Percentiles rank a stretch among this genome's conserved stretches.
These are phyloP conservation scores for Clitoria ternatea DNA, from an alignment of 306 rosid genomes.

Conservation along the genomic window DNA sequence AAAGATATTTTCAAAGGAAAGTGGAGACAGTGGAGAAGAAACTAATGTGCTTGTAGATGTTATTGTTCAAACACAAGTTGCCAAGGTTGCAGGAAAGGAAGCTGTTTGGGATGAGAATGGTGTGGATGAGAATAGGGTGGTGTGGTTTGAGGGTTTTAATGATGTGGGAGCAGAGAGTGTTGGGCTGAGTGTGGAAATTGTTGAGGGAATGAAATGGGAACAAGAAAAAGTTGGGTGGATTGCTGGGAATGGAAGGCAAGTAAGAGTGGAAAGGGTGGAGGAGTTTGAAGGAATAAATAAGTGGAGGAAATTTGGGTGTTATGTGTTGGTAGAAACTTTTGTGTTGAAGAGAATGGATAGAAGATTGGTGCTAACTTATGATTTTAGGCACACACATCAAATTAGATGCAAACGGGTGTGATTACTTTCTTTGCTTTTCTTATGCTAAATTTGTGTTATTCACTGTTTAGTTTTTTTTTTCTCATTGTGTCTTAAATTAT, in stretches of 20 bases:
- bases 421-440: neutral
- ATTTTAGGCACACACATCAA: slow-evolving; percentile 56
- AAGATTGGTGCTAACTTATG: slow-evolving; percentile 33
- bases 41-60: slow-evolving; percentile 31
- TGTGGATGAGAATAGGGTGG: slow-evolving; percentile 4
- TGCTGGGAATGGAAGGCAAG: slow-evolving; percentile 18
- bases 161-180: slow-evolving; percentile 19
- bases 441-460: neutral
- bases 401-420: slow-evolving; percentile 54
- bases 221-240: slow-evolving; percentile 32
- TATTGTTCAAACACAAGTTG: slow-evolving; percentile 28
- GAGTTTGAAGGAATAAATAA: slow-evolving; percentile 25
- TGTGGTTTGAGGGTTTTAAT: slow-evolving; percentile 33
- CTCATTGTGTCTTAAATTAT: no score
- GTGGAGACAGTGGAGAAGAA: neutral
- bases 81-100: slow-evolving; percentile 19
- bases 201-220: slow-evolving; percentile 47
- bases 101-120: slow-evolving; percentile 16
- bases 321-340: slow-evolving; percentile 53
- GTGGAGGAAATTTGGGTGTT: slow-evolving; percentile 49
- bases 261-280: slow-evolving; percentile 32
- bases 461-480: neutral
- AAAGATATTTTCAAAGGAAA: slow-evolving; percentile 23
- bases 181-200: slow-evolving; percentile 35
- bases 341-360: slow-evolving; percentile 41